Base-by-base conservation (phyloP, 192 early-diverging fungal genomes). In the Backusella westeae region DNA sequence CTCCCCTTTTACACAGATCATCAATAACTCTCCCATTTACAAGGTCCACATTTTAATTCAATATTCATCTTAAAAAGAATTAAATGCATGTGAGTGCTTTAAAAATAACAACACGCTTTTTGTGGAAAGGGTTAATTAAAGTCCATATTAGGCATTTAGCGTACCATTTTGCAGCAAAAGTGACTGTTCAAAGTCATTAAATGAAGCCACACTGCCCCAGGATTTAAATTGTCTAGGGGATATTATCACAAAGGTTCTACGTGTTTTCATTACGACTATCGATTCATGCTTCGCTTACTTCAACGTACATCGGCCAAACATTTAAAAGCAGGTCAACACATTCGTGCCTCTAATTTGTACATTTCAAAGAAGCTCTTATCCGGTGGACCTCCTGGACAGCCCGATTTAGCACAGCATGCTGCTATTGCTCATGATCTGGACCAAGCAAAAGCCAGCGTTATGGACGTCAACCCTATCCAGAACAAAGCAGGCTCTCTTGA, bases 351-450 rank as follows among this genome's bases (percentile, higher is more conserved):
- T 63, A 63, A n/a, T 63, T 26, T 63, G 9, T 63, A 63, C 12
- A 63, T 63, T 63, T 29, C 23, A 63, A 63, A 63, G 4, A 63
- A 14, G 12, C 4, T 29, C 0, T 29, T 63, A 63, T 63, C 56
- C 2, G 26, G 56, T 26, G 56, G 56, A 14, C 56, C 56, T 63
- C 56, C 56, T 26, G 56, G 56, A 63, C 56, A 63, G 10, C 56
- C 56, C 26, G 56, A 63, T 63, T 63, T 63, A 63, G 56, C 56
- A 63, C 56, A 63, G 9, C 56, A 63, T 63, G 56, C 29, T 63
- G 56, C 0, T 9, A 63, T 63, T 29, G 56, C 56, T 63, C 56
- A 63, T 26, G 23, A 63, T 63, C 23, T 63, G 26, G 26, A 15
- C 56, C 56, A 63, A 29, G 56, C 1, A 7, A 26, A 63, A 63